phyloP scores from a whole-genome alignment of 1,284 basidiomycete genomes.

The Irpex sp. region DNA sequence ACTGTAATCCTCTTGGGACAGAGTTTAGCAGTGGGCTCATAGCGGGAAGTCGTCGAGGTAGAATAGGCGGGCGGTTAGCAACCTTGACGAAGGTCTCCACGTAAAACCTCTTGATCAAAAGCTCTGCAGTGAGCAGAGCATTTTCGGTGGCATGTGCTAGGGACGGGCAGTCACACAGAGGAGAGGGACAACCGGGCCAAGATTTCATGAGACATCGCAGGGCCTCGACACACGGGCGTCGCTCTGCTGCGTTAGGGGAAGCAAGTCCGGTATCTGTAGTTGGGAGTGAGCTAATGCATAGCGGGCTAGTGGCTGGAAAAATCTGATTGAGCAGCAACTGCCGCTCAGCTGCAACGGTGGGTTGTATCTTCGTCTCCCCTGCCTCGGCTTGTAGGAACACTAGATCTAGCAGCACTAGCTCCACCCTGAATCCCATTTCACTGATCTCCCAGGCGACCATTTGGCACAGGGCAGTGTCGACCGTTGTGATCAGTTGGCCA shows the following conservation, averaged over 20 bases:
- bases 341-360: background rate
- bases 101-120: background rate
- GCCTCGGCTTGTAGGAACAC: background rate
- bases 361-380: background rate
- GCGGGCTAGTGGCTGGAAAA: background rate
- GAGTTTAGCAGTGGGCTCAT: background rate
- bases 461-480: background rate
- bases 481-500: background rate
- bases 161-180: background rate
- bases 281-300: background rate
- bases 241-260: background rate
- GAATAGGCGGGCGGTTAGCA: background rate
- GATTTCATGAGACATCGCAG: background rate
- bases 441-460: background rate
- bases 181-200: background rate
- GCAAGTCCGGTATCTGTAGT: background rate
- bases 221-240: background rate
- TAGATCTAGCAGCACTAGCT: background rate
- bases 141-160: background rate
- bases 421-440: background rate
- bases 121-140: background rate
- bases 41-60: background rate
- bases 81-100: background rate
- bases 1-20: background rate
- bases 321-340: background rate